Conservation (phyloP, 768 basidiomycete species). For the Leccinum longicurvipes region DNA sequence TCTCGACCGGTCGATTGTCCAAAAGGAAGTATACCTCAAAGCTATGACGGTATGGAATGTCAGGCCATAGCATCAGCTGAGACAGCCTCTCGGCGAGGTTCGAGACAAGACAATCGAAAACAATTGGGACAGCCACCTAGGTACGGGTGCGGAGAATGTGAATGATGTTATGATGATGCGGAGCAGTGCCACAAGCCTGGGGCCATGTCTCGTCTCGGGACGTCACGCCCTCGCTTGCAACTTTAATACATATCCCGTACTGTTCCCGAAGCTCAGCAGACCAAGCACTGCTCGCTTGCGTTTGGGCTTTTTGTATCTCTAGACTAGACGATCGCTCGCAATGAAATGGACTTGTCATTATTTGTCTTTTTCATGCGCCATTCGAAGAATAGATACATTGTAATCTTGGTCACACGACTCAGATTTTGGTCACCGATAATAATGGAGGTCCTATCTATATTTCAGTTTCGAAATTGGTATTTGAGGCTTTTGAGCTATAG, state of each 20-base stretch:
- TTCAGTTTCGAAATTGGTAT: background rate
- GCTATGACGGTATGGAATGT: background rate
- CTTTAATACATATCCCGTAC: too few relatives aligned
- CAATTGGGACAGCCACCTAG: background rate
- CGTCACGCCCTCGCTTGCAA: background rate
- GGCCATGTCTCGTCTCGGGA: background rate
- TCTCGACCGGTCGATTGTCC: conserved; percentile 9
- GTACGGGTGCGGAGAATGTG: background rate
- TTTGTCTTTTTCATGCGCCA: background rate
- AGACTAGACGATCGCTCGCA: background rate
- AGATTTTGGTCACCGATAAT: conserved; percentile 5
- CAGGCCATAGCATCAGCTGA: background rate
- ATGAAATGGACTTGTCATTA: background rate
- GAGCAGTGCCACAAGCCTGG: too few relatives aligned
- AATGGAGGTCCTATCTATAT: background rate
- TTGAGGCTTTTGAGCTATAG: background rate
- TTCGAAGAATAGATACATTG: background rate
- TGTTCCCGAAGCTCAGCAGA: background rate
- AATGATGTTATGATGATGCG: background rate
- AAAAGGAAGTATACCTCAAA: background rate
- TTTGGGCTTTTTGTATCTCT: background rate
- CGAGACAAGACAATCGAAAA: background rate
- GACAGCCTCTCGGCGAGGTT: background rate
- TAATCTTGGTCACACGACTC: conserved; percentile 5
- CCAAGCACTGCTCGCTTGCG: background rate